These are phyloP conservation scores for Salix suchowensis DNA, from an alignment of 345 rosid species.

Conservation along the genomic window DNA sequence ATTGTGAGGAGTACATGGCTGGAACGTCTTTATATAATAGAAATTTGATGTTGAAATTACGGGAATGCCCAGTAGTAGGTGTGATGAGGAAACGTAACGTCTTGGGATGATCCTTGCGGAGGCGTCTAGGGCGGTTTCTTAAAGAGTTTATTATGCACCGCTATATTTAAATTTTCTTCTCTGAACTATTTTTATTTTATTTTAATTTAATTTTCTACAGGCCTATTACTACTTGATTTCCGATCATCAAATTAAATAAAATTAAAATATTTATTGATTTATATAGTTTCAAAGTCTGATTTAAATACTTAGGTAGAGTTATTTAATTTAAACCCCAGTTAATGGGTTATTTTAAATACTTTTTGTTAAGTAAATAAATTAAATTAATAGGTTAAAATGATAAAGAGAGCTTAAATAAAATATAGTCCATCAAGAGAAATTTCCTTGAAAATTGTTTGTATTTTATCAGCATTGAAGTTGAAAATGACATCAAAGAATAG, in stretches of 20 bases:
- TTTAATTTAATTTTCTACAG: not conserved
- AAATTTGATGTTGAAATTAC: too few relatives aligned
- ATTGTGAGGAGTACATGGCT: not conserved
- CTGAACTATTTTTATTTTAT: not conserved
- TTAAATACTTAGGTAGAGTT: too few relatives aligned
- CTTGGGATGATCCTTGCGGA: not conserved
- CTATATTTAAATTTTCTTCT: not conserved
- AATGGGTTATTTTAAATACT: too few relatives aligned
- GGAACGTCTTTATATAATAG: not conserved
- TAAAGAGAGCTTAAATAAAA: too few relatives aligned
- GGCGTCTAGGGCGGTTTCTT: not conserved
- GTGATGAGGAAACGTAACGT: not conserved
- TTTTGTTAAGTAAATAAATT: too few relatives aligned
- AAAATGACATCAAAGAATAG: too few relatives aligned
- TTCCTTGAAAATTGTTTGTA: too few relatives aligned
- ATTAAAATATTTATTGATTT: not conserved
- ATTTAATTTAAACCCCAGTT: too few relatives aligned
- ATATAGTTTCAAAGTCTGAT: not conserved
- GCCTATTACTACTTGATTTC: not conserved
- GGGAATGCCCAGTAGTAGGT: not conserved
- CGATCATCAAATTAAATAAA: not conserved
- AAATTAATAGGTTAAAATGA: accelerated
- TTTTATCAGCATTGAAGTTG: too few relatives aligned
- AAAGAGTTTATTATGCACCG: too few relatives aligned
- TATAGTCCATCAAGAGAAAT: too few relatives aligned